These are phyloP conservation scores for Trypethelium eluteriae DNA, from an alignment of 495 filamentous ascomycete species.

Conservation along the genomic window DNA sequence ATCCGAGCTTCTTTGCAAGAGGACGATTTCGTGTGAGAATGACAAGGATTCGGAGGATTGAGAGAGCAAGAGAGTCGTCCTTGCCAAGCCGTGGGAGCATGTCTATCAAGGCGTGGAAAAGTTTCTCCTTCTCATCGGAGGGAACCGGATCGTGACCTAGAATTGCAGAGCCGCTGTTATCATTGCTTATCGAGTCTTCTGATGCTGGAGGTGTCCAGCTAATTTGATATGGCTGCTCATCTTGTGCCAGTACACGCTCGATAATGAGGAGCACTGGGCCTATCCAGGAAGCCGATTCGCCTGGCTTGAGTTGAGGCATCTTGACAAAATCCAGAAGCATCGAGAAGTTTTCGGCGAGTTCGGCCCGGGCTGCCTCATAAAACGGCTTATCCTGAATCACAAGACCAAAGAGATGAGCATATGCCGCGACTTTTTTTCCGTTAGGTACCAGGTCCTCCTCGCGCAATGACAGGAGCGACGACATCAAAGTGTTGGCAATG, in stretches of 20 bases:
- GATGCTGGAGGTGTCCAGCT: constrained; percentile 46
- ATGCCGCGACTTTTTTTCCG: constrained; percentile 83
- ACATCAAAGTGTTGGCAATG: constrained; percentile 73
- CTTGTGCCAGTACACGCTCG: constrained; percentile 82
- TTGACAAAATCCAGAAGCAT: constrained; percentile 75
- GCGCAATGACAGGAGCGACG: constrained; percentile 77
- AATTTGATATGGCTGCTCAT: constrained; percentile 68
- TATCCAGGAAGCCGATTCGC: constrained; percentile 84
- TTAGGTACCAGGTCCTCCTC: constrained; percentile 58
- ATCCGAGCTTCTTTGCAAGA: constrained; percentile 66
- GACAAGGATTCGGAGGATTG: constrained; percentile 75
- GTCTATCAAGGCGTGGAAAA: constrained; percentile 70
- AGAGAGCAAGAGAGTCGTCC: constrained; percentile 76
- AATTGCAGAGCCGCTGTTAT: constrained; percentile 35
- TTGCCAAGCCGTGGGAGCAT: constrained; percentile 80
- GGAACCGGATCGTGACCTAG: constrained; percentile 56
- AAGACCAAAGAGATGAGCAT: constrained; percentile 84
- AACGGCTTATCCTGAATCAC: constrained; percentile 76
- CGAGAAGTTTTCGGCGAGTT: constrained; percentile 69
- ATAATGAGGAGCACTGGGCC: constrained; percentile 82
- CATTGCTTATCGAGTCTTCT: constrained; percentile 45
- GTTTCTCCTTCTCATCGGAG: constrained; percentile 52
- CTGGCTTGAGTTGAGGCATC: constrained; percentile 54
- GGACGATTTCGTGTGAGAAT: constrained; percentile 74
- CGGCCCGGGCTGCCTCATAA: constrained; percentile 64